Base-by-base conservation (phyloP, 192 early-diverging fungal species). In the Backusella westeae region DNA sequence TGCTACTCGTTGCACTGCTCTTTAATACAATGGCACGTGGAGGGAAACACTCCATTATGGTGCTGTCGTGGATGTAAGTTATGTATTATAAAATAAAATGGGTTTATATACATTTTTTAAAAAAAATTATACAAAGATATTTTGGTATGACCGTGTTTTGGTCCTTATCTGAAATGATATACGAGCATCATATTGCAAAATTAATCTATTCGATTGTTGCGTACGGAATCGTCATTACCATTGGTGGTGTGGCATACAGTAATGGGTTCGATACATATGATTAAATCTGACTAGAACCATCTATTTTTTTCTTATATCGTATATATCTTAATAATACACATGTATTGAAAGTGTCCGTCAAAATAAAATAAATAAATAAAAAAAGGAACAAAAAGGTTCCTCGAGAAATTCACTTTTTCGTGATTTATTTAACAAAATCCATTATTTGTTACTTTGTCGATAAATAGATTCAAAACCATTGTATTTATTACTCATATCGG, bases 21-120 rank as follows among this genome's bases (percentile, higher is more conserved):
- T 39, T 69, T 23, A 69, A 69, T n/a, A 69, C 68, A 41, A 23
- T 69, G 68, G 68, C 68, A 69, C 68, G 68, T 38, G 68, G 68
- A 23, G 68, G 68, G 2, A 69, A 69, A 21, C 19, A 38, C 8
- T 69, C 68, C 21, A 21, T 69, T 10, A 69, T 69, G 68, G 21
- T 69, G 14, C 21, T 69, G 26, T 36, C 68, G 5, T 69, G 68
- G 68, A 69, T 38, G 68, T 69, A 69, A 69, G 68, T 69, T 9
- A 9, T 6, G 14, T 36, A 36, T 21, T n/a, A 36, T 6, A 39
- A 2, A 19, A 68, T 67, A 34, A n/a, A 19, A 12, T 63, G 29
- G 21, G 9, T 32, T 6, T 59, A n/a, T 32, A 26, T 29, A 36
- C 35, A 2, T 49, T 21, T 49, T 49, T 19, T 49, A 10, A 21